These are phyloP conservation scores for Manihot esculenta DNA, from an alignment of 441 rosid species.

Conservation along the genomic window DNA sequence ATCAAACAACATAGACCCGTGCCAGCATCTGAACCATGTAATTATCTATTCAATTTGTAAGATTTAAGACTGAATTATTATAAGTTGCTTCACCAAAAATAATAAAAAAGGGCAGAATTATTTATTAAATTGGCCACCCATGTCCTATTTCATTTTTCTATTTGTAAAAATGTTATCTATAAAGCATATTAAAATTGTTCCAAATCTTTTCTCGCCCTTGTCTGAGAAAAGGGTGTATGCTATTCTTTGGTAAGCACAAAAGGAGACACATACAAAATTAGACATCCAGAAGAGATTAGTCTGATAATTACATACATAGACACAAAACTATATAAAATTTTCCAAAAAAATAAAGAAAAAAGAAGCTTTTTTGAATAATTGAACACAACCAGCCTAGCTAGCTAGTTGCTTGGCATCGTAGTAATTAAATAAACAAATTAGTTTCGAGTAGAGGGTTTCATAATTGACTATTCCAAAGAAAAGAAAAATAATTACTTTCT, in stretches of 20 bases:
- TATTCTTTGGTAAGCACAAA: slow-evolving; percentile 26
- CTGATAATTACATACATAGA: too few relatives aligned
- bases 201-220: slow-evolving; percentile 10
- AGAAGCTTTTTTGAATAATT: slow-evolving; percentile 17
- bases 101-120: not conserved
- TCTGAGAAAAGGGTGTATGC: slow-evolving; percentile 38
- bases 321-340: too few relatives aligned
- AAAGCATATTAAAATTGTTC: slow-evolving; percentile 16
- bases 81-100: not conserved
- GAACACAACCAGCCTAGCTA: slow-evolving; percentile 7
- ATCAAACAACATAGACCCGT: slow-evolving; percentile 18
- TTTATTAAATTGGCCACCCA: slow-evolving; percentile 5
- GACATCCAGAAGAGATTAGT: not conserved
- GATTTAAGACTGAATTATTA: slow-evolving; percentile 12
- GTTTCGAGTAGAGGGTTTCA: not conserved
- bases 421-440: not conserved
- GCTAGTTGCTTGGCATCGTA: not conserved
- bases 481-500: too few relatives aligned
- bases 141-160: slow-evolving; percentile 24
- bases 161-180: slow-evolving; percentile 20
- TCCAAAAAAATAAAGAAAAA: too few relatives aligned
- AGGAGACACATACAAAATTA: slow-evolving; percentile 27
- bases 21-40: slow-evolving; percentile 22
- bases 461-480: not conserved
- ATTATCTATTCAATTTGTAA: slow-evolving; percentile 21